Percentiles rank a stretch among this genome's conserved stretches.
phyloP scores from a whole-genome alignment of 805 yeast genomes.

The Ascoidea rubescens region DNA sequence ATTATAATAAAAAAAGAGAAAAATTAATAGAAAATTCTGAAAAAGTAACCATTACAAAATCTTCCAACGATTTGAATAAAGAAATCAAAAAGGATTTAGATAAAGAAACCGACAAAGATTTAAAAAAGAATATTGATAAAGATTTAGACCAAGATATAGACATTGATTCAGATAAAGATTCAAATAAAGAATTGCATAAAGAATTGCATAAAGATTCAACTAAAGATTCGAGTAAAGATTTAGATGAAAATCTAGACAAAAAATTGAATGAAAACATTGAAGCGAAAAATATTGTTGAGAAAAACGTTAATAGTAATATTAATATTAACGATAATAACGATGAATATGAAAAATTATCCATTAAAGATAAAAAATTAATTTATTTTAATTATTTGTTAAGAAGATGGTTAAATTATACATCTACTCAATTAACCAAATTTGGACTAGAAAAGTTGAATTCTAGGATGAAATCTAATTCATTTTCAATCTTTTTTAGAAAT shows the following conservation, averaged over 20 bases:
- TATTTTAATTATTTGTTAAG: constrained; percentile 13
- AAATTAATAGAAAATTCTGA: too few species aligned
- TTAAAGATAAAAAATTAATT: background rate
- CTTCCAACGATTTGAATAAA: too few species aligned
- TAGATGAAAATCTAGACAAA: background rate
- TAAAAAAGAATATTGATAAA: too few species aligned
- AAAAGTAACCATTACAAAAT: too few species aligned
- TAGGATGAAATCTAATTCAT: constrained; percentile 34
- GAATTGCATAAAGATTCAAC: background rate
- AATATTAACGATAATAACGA: constrained; percentile 11
- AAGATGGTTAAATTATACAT: constrained; percentile 43
- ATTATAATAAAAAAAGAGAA: too few species aligned
- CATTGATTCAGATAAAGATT: too few species aligned
- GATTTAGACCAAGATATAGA: too few species aligned
- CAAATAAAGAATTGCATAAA: too few species aligned
- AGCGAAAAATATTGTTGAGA: too few species aligned
- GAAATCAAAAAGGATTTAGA: too few species aligned
- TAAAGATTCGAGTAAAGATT: constrained; percentile 15
- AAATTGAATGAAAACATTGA: too few species aligned
- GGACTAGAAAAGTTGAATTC: constrained; percentile 42
- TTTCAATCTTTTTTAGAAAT: constrained; percentile 72
- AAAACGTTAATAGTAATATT: constrained; percentile 4
- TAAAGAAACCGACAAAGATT: too few species aligned
- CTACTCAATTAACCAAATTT: constrained; percentile 59
- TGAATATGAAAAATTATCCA: constrained; percentile 14